Evolutionary conservation across 2,329 filamentous ascomycete genomes (phyloP).

Genomic region (Xylariaceae sp.): DNA sequence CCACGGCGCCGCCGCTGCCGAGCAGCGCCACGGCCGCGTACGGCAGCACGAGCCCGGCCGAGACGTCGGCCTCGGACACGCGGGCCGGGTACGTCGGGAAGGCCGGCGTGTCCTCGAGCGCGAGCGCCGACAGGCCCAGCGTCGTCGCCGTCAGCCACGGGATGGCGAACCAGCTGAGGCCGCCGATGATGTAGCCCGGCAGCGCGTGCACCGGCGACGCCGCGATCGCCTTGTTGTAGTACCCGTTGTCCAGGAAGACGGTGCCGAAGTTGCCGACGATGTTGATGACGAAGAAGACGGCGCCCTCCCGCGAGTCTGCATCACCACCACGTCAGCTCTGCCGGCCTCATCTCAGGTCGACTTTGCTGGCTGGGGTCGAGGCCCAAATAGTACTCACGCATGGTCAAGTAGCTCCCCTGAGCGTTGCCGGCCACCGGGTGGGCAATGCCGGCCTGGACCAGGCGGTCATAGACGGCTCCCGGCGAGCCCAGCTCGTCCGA

Average conservation of each 20-base stretch:
- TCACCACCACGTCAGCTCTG: too few species aligned
- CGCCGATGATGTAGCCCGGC: slow-evolving; percentile 81
- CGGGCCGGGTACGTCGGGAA: slow-evolving; percentile 69
- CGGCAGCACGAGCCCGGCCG: slow-evolving; percentile 75
- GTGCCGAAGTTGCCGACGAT: slow-evolving; percentile 78
- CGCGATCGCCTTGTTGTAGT: slow-evolving; percentile 92
- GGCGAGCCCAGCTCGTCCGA: slow-evolving; percentile 68
- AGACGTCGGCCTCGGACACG: slow-evolving; percentile 67
- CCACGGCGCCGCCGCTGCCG: slow-evolving; percentile 72
- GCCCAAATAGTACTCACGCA: slow-evolving; percentile 46
- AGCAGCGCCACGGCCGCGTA: slow-evolving; percentile 79
- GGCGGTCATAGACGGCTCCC: slow-evolving; percentile 66
- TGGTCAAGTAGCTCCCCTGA: slow-evolving; percentile 77
- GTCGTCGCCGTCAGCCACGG: slow-evolving; percentile 86
- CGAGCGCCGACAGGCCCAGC: slow-evolving; percentile 75
- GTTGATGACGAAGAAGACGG: slow-evolving; percentile 88
- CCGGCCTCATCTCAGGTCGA: too few species aligned
- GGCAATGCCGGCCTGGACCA: slow-evolving; percentile 57
- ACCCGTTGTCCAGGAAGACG: slow-evolving; percentile 80
- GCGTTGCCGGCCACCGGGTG: slow-evolving; percentile 77
- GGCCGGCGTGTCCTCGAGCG: slow-evolving; percentile 63
- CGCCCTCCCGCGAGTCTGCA: slow-evolving; percentile 58
- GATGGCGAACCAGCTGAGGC: slow-evolving; percentile 86
- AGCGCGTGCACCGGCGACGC: slow-evolving; percentile 78
- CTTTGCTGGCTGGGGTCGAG: too few species aligned